Evolutionary conservation across 306 rosid species (phyloP).

Genomic region (Hippophae rhamnoides): DNA sequence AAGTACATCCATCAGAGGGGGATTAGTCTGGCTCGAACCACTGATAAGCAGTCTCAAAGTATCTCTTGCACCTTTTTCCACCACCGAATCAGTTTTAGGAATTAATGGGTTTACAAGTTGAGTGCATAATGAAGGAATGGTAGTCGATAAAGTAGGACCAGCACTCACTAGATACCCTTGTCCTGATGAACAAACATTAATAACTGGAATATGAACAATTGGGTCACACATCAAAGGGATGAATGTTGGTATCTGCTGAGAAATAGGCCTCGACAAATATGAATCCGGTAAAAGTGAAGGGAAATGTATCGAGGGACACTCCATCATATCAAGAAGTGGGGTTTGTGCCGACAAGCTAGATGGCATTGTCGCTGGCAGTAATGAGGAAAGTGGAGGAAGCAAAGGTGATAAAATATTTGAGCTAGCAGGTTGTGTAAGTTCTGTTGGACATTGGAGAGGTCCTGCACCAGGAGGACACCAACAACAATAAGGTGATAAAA

Average conservation of each 20-base stretch:
- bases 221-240: conserved; percentile 91
- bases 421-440: conserved; percentile 29
- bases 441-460: conserved; percentile 35
- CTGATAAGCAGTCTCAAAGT: conserved; percentile 72
- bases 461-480: conserved; percentile 78
- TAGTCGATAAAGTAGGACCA: conserved; percentile 63
- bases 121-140: conserved; percentile 64
- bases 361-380: conserved; percentile 46
- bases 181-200: conserved; percentile 86
- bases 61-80: conserved; percentile 87
- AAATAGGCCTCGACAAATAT: conserved; percentile 47
- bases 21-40: conserved; percentile 60
- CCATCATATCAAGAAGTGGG: conserved; percentile 41
- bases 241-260: conserved; percentile 85
- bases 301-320: conserved; percentile 43
- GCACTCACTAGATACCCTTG: conserved; percentile 92
- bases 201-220: conserved; percentile 82
- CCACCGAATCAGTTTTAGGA: conserved; percentile 61
- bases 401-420: conserved; percentile 26
- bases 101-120: conserved; percentile 59
- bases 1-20: conserved; percentile 47
- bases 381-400: conserved; percentile 52
- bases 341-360: conserved; percentile 46
- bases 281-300: conserved; percentile 81
- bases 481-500: conserved; percentile 79